Evolutionary conservation across 2,329 filamentous ascomycete species (phyloP).

Genomic region (Neonectria faginata): DNA sequence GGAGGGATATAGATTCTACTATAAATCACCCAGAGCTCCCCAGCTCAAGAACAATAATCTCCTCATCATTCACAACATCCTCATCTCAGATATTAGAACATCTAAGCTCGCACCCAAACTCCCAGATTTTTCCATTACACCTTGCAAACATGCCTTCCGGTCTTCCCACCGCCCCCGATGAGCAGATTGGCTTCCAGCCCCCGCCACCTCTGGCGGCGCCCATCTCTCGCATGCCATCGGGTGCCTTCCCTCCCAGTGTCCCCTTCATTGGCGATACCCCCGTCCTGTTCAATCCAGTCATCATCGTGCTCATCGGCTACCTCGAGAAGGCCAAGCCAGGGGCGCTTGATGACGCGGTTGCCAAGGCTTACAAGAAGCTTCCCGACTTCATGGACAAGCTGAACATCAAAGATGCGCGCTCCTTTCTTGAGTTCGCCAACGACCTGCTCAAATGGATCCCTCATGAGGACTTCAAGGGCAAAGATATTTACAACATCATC

Average conservation of each 20-base stretch:
- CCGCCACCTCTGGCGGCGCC: slow-evolving; percentile 24
- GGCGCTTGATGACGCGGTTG: slow-evolving; percentile 31
- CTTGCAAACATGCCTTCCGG: slow-evolving; percentile 34
- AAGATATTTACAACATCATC: slow-evolving; percentile 52
- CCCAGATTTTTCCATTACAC: neutral
- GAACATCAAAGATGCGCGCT: slow-evolving; percentile 32
- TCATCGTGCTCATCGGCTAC: slow-evolving; percentile 38
- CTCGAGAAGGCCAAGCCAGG: slow-evolving; percentile 25
- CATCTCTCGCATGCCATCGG: neutral
- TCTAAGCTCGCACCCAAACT: neutral
- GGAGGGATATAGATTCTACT: neutral
- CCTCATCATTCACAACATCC: neutral
- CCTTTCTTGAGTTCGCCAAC: slow-evolving; percentile 46
- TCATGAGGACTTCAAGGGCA: slow-evolving; percentile 49
- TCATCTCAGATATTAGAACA: neutral
- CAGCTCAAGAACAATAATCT: too few species aligned
- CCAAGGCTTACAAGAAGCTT: slow-evolving; percentile 29
- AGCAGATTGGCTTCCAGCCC: slow-evolving; percentile 39
- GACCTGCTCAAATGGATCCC: slow-evolving; percentile 53
- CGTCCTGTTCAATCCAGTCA: slow-evolving; percentile 39
- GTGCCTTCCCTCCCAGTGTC: neutral
- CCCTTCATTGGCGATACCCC: slow-evolving; percentile 23
- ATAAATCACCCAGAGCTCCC: slow-evolving; percentile 8
- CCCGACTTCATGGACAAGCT: slow-evolving; percentile 41
- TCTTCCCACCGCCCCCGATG: slow-evolving; percentile 41